These are phyloP conservation scores for Colletotrichum sp. DNA, from an alignment of 2,329 filamentous ascomycete genomes.

Conservation along the genomic window DNA sequence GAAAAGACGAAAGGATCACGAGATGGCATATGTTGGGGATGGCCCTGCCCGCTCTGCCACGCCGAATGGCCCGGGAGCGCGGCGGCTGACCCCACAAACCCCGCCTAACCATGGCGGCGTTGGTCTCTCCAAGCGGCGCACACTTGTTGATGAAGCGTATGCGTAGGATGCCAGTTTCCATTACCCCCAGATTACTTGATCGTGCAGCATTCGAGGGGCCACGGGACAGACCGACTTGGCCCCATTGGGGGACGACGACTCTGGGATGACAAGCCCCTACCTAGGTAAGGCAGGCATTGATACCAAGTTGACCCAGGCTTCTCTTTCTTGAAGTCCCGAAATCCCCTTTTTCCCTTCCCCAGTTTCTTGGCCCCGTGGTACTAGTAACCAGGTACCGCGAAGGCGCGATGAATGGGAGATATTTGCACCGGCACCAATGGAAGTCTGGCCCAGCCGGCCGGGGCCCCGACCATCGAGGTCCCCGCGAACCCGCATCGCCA, in stretches of 20 bases:
- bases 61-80: slow-evolving; percentile 17
- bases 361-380: not conserved
- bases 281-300: not conserved
- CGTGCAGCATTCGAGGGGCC: slow-evolving; percentile 14
- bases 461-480: slow-evolving; percentile 8
- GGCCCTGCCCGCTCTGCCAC: slow-evolving; percentile 5
- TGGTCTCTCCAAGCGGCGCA: not conserved
- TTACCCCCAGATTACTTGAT: slow-evolving; percentile 27
- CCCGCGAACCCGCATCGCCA: slow-evolving; percentile 14
- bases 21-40: slow-evolving; percentile 15
- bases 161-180: slow-evolving; percentile 16
- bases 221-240: slow-evolving; percentile 23
- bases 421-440: not conserved
- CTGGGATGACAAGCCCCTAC: not conserved
- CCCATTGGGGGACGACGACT: not conserved
- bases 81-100: slow-evolving; percentile 19
- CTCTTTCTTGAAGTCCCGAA: not conserved
- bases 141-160: not conserved
- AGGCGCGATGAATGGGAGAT: not conserved
- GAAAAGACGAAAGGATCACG: slow-evolving; percentile 12
- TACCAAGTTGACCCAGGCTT: not conserved
- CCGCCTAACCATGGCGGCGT: not conserved
- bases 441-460: not conserved
- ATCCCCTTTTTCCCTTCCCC: not conserved
- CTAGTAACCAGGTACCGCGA: not conserved